These are phyloP conservation scores for Asterophora lycoperdoides DNA, from an alignment of 768 basidiomycete species.

Conservation along the genomic window DNA sequence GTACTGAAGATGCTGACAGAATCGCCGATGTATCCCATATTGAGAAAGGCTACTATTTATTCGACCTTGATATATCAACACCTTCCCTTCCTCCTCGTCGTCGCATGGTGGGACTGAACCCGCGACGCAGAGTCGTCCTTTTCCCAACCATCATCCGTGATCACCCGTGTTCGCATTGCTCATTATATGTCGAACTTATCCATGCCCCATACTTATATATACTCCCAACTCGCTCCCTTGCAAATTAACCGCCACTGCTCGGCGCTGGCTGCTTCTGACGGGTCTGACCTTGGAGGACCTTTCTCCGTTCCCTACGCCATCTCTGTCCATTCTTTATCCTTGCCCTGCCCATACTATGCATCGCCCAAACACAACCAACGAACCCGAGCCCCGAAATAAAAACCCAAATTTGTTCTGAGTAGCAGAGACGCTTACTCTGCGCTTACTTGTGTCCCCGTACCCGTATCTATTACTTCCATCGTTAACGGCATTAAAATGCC, in stretches of 20 bases:
- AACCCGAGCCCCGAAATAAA: background rate
- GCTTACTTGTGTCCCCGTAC: background rate
- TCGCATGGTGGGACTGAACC: background rate
- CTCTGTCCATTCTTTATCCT: background rate
- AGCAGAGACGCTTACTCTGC: background rate
- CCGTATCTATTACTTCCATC: slow-evolving; percentile 2
- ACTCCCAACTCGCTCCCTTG: background rate
- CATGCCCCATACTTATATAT: background rate
- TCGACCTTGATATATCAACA: slow-evolving; percentile 1
- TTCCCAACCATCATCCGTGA: background rate
- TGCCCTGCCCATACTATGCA: background rate
- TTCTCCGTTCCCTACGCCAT: background rate
- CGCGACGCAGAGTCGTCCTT: background rate
- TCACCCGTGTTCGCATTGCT: background rate
- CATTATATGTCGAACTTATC: background rate
- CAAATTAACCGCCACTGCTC: too few relatives aligned
- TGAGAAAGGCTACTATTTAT: slow-evolving; percentile 11
- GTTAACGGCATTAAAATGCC: background rate
- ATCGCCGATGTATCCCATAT: slow-evolving; percentile 9
- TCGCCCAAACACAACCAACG: background rate
- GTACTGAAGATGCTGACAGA: background rate
- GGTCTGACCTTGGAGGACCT: slow-evolving; percentile 4
- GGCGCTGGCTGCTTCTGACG: background rate
- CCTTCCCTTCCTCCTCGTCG: slow-evolving; percentile 1
- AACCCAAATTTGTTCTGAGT: slow-evolving; percentile 4